Evolutionary conservation across 2,329 filamentous ascomycete species (phyloP), one percentile per base, ranked within the genome.

Genomic region (Penicillium aurantiogriseum): DNA sequence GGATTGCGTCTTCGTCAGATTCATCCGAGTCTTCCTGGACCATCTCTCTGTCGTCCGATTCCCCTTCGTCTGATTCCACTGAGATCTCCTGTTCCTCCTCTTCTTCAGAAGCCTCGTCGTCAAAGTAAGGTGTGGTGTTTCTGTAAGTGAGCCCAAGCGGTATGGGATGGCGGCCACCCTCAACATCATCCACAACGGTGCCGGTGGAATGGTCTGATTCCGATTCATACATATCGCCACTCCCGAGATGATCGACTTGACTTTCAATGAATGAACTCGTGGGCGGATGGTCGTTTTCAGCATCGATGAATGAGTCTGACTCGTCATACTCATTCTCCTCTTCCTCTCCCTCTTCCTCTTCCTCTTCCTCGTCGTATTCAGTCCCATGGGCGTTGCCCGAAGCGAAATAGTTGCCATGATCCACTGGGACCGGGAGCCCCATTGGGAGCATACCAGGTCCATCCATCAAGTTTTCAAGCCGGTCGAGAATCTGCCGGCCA

Each of bases 221-320:
- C 17, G 67, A 69, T 23, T 63, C 65, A 31, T 67, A 51, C 36
- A 11, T 48, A 27, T 38, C 54, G 51, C 29, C 62, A 59, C n/a
- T 58, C 59, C 45, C 35, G 23, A 46, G 19, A 17, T 7, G 40
- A 29, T 40, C 17, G 13, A 9, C 50, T 29, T 46, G 5, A 15
- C 5, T 27, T 21, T 36, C 46, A 36, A 56, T 11, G 39, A 51
- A 51, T 1, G 53, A 56, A 51, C 53, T 51, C 11, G 39, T 56
- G 25, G 53, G 53, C n/a, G 33, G 38, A n/a, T 27, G 27, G 25
- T 64, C 57, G 35, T 67, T 55, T 42, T 67, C 69, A 23, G 74
- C 69, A 43, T 73, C 71, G 52, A 74, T 74, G 45, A 74, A 75
- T 8, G 71, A 72, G 51, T 71, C 71, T 65, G 66, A 67, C 29